Evolutionary conservation across 176 grass and related monocot genomes (phyloP), one percentile per base, ranked within the genome.

Genomic region (Oryza nivara): DNA sequence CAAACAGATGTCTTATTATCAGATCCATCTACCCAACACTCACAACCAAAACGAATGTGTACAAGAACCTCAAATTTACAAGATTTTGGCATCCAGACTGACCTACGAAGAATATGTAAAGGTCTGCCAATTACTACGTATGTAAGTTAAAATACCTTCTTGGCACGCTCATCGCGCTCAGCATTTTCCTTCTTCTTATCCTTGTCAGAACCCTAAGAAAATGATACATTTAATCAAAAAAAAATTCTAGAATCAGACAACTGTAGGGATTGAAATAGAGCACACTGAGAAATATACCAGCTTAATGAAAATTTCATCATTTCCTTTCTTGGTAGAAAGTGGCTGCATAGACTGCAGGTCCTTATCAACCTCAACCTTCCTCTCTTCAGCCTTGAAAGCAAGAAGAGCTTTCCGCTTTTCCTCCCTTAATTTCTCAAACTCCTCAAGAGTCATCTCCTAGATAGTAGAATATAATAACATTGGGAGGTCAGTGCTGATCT

Each of bases 381-480:
- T 93, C 88, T 98, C 96, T 76, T 92, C 91, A 4, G 72, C 26
- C 77, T 95, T 98, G 76, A 90, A 11, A 25, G 92, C 85, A 75
- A 95, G 82, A 9, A 95, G 79, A 40, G 92, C 90, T 75, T 98
- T 95, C 56, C 92, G 82, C 64, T 83, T 93, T 77, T 98, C 92
- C 83, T 95, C 95, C 69, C 64, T 88, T 67, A 98, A 49, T 82
- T 98, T 98, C 74, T 98, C 95, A 83, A 81, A 98, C 74, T 98
- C 95, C 47, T 98, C 92, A 44, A 95, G 81, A 48, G 92, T 98
- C 93, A 93, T 98, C 72, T 98, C 95, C 95, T 98, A 65, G 9
- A 65, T 46, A 52, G 46, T 58, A 74, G 17, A 81, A 85, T 89
- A 85, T 81, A 63, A 61, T 11, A 79, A 83, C 13, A 4, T 20